These are phyloP conservation scores for Lactifluus volemus DNA, from an alignment of 768 basidiomycete genomes.

Conservation along the genomic window DNA sequence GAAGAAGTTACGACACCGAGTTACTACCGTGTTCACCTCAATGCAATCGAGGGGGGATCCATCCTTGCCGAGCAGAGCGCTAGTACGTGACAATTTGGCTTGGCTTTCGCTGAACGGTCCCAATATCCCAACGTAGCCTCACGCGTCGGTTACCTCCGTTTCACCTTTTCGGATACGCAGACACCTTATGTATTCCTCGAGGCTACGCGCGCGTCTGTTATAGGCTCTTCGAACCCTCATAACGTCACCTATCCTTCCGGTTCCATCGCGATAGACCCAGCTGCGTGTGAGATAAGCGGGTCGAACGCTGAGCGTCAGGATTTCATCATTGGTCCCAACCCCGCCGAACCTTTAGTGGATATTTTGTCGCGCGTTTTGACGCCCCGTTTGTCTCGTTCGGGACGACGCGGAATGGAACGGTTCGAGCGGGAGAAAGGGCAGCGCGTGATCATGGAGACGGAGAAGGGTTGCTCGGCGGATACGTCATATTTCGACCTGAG, in stretches of 20 bases:
- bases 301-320: constrained; percentile 64
- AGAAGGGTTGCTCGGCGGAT: constrained; percentile 43
- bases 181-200: constrained; percentile 58
- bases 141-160: constrained; percentile 64
- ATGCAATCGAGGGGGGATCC: constrained; percentile 41
- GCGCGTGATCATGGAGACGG: neutral
- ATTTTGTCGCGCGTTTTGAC: constrained; percentile 55
- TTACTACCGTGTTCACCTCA: constrained; percentile 35
- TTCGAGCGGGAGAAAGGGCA: neutral
- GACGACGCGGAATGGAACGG: neutral
- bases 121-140: constrained; percentile 39
- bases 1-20: neutral
- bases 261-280: constrained; percentile 36
- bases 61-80: constrained; percentile 53
- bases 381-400: constrained; percentile 36
- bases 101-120: neutral
- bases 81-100: constrained; percentile 33
- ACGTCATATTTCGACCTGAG: constrained; percentile 34
- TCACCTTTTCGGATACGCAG: constrained; percentile 44
- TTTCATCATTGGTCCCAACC: constrained; percentile 50
- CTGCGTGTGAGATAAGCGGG: constrained; percentile 46
- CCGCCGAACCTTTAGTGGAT: constrained; percentile 30
- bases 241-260: constrained; percentile 50
- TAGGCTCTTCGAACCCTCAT: constrained; percentile 41
- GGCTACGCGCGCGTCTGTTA: constrained; percentile 52